Base-by-base conservation (phyloP, 2,329 filamentous ascomycete genomes). In the Colletotrichum sp. region DNA sequence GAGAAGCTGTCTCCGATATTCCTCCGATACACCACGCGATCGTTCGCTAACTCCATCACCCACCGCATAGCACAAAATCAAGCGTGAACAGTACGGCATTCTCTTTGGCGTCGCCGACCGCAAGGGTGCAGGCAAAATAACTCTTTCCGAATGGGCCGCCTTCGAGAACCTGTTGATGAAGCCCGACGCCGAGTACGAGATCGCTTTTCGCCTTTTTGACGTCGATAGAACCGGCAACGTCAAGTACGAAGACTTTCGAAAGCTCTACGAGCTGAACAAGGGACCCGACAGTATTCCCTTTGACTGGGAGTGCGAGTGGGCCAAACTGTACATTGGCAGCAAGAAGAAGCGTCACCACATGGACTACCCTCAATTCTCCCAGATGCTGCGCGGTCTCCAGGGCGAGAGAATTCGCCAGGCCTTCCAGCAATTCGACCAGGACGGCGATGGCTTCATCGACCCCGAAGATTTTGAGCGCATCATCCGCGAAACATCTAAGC, bases 281-380 rank as follows among this genome's bases (percentile, higher is more conserved):
- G 93, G 94, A n/a, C 88, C 92, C 28, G 90, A 95, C 76, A 95
- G 91, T 84, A 94, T 99, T 78, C 95, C 97, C 16, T 99, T 99
- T 83, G 95, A 99, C 86, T 99, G 97, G 96, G 94, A 96, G 83
- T 98, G 95, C 78, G 95, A 98, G 84, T 99, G 97, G 97, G 96
- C 96, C 55, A 95, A 94, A 81, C 91, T 99, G 77, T 99, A 99
- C 88, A 95, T 97, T 81, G 97, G 97, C 77, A 92, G 93, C 82
- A 95, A 94, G 88, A 95, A 95, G 86, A 93, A 95, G 86, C 92
- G 96, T 79, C 97, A 98, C 85, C 93, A 94, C 81, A 93, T 99
- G 88, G 96, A 96, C 81, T 99, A 99, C 85, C 93, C 94, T 8
- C 96, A 99, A 86, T 99, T 99, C 88, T 95, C 96, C 64, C 97